Percentiles rank a stretch among this genome's conserved stretches.
These are phyloP conservation scores for Rhizomucor pusillus DNA, from an alignment of 371 early-diverging fungal species.

Conservation along the genomic window DNA sequence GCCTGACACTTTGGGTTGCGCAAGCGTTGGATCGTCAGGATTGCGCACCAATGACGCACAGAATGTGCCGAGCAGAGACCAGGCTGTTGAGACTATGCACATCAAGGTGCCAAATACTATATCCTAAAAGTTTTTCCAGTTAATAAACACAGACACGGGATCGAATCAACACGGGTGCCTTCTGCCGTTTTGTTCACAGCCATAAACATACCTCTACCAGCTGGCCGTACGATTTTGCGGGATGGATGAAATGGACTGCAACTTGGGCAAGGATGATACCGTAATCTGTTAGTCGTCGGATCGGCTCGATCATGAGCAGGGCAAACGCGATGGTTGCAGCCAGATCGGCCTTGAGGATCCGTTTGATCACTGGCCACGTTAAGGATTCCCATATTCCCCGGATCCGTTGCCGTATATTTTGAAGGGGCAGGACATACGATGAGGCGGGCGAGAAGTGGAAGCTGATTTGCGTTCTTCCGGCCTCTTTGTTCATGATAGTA, in stretches of 20 bases:
- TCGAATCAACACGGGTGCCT: no score
- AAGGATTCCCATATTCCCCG: constrained; percentile 32
- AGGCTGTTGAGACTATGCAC: constrained; percentile 36
- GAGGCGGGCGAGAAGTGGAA: constrained; percentile 37
- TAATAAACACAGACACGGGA: neutral
- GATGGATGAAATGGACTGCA: constrained; percentile 48
- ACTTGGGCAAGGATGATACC: constrained; percentile 32
- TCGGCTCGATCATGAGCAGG: constrained; percentile 27
- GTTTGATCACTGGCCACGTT: constrained; percentile 37
- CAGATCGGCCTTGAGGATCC: constrained; percentile 44
- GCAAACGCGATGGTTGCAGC: constrained; percentile 38
- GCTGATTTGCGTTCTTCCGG: constrained; percentile 15
- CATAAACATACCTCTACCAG: constrained; percentile 29
- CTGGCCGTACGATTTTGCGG: constrained; percentile 41
- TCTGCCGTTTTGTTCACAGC: no score
- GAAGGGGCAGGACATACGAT: constrained; percentile 26
- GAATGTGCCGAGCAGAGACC: constrained; percentile 38
- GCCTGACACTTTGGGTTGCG: constrained; percentile 29
- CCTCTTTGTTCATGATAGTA: constrained; percentile 17
- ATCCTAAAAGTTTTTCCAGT: constrained; percentile 14
- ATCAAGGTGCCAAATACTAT: constrained; percentile 35
- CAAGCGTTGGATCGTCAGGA: constrained; percentile 14
- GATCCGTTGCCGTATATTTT: constrained; percentile 30
- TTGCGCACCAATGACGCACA: constrained; percentile 31
- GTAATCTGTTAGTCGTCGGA: constrained; percentile 16